Percentiles rank a stretch among this genome's conserved stretches.
These are phyloP conservation scores for Coemansia sp. DNA, from an alignment of 192 early-diverging fungal species.

Conservation along the genomic window DNA sequence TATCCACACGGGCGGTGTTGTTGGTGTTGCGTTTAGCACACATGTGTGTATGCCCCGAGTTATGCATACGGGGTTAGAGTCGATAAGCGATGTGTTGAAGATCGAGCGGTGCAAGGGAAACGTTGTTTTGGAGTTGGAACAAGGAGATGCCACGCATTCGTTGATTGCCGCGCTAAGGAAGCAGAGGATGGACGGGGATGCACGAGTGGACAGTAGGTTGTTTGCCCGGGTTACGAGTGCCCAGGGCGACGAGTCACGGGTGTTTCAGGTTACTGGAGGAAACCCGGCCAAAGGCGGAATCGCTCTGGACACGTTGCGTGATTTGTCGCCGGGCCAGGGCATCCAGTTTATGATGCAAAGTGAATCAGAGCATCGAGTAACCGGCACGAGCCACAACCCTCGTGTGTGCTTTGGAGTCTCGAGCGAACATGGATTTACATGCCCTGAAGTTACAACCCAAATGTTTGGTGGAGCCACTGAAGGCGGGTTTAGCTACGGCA, in stretches of 20 bases:
- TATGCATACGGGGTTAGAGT: constrained; percentile 1
- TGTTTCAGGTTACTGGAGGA: constrained; percentile 48
- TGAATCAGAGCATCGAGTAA: background rate
- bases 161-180: constrained; percentile 31
- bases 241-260: constrained; percentile 1
- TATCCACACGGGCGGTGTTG: constrained; percentile 24
- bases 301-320: constrained; percentile 36
- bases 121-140: constrained; percentile 47
- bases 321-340: constrained; percentile 23
- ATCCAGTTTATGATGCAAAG: constrained; percentile 40
- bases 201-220: constrained; percentile 10
- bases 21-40: constrained; percentile 36
- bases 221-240: constrained; percentile 23
- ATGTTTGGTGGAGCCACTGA: constrained; percentile 32
- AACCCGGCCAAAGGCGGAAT: constrained; percentile 50
- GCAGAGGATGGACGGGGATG: constrained; percentile 2
- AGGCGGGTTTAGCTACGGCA: constrained; percentile 40
- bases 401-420: background rate
- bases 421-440: background rate
- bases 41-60: background rate
- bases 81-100: constrained; percentile 25
- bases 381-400: background rate
- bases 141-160: constrained; percentile 17
- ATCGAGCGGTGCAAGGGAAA: constrained; percentile 44
- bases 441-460: background rate